Percentiles rank a stretch among this genome's conserved stretches.
Evolutionary conservation across 805 yeast genomes (phyloP).

Genomic region (Saccharomycopsis oosterbeekiorum): DNA sequence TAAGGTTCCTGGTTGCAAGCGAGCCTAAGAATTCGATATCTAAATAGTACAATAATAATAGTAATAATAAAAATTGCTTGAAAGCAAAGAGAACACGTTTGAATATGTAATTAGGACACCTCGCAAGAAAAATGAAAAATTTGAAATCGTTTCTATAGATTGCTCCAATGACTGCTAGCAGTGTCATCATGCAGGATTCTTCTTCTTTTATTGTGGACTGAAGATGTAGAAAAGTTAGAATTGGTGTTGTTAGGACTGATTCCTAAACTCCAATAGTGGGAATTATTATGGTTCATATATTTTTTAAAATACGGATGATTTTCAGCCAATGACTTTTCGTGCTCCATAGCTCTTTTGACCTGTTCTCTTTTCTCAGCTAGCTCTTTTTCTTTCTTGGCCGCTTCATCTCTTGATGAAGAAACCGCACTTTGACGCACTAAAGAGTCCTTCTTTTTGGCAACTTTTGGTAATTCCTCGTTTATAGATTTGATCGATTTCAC

Average conservation of each 20-base stretch:
- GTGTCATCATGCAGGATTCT: background rate
- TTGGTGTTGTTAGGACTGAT: background rate
- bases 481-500: background rate
- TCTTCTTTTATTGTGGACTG: background rate
- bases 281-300: background rate
- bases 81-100: too few species aligned
- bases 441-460: background rate
- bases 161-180: background rate
- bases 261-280: background rate
- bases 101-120: too few species aligned
- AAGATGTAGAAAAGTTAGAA: background rate
- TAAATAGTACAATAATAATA: too few species aligned
- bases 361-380: background rate
- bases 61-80: too few species aligned
- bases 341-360: background rate
- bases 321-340: slow-evolving; percentile 2
- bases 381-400: background rate
- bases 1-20: too few species aligned
- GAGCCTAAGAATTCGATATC: too few species aligned
- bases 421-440: background rate
- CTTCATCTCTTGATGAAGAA: background rate
- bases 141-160: background rate
- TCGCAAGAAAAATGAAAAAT: too few species aligned
- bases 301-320: slow-evolving; percentile 17
- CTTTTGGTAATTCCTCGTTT: background rate